Conservation (phyloP, 768 basidiomycete genomes). For the Scleroderma bovista region DNA sequence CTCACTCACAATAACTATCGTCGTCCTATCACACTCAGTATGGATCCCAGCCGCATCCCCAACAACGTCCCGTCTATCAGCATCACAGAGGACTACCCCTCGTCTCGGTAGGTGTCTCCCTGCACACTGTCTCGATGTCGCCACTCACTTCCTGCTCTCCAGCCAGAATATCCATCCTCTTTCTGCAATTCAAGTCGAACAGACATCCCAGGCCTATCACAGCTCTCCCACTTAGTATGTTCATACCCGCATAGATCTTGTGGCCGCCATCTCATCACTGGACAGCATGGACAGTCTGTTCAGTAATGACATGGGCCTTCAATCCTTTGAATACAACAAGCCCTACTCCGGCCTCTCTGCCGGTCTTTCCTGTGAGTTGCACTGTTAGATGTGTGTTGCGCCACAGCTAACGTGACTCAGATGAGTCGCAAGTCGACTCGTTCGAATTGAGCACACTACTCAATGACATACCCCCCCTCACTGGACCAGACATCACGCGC, state of each 20-base stretch:
- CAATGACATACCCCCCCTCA: too few relatives aligned
- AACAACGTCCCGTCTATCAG: not conserved
- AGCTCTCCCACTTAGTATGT: not conserved
- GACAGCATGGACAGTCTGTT: not conserved
- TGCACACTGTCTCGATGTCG: not conserved
- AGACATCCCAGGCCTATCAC: not conserved
- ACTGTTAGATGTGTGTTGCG: not conserved
- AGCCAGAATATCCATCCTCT: not conserved
- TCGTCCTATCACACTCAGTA: not conserved
- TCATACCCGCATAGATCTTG: not conserved
- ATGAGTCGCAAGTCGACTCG: not conserved
- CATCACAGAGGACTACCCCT: not conserved
- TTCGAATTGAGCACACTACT: conserved; percentile 8
- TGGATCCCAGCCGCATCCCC: not conserved
- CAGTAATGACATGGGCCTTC: too few relatives aligned
- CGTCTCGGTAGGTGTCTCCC: too few relatives aligned
- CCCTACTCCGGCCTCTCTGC: conserved; percentile 1
- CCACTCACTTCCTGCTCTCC: not conserved
- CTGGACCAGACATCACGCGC: too few relatives aligned
- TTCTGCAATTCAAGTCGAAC: not conserved
- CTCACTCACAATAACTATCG: not conserved
- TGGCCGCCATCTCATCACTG: not conserved
- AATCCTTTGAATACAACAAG: not conserved
- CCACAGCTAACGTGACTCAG: conserved; percentile 11
- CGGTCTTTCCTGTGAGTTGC: conserved; percentile 1